Evolutionary conservation across 352 stramenopile genomes (phyloP), one percentile per base, ranked within the genome.

Genomic region (Pythium volutum): DNA sequence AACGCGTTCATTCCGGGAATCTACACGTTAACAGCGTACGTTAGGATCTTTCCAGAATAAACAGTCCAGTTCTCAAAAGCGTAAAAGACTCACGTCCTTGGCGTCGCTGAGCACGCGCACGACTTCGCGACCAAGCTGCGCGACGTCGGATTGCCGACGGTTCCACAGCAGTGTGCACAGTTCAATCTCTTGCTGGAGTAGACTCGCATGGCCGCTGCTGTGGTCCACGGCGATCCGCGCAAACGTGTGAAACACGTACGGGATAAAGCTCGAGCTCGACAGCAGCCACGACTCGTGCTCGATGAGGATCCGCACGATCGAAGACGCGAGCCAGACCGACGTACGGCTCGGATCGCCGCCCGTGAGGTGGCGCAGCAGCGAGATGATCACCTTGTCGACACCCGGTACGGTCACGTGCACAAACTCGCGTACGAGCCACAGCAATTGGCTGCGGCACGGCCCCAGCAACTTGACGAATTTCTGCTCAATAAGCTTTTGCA

Each of bases 161-260:
- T 77, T 89, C 81, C 82, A 93, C 27, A 93, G 56, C 3, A 77
- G 77, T 7, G 77, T 85, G 57, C 81, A 91, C n/a, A 93, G 48
- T 0, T 93, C 80, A 34, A 89, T 85, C 47, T 93, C 84, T 39
- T 93, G 81, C 48, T 91, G 89, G 27, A 91, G 65, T 52, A 93
- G 61, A 31, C 55, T 75, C 6, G 79, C 69, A n/a, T 91, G 76
- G 4, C 72, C 73, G 2, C 67, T 79, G 2, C 67, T 79, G 58
- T 92, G 81, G 57, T 93, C 82, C 15, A 89, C 71, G 11, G 75
- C 81, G 53, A 91, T 87, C 10, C 84, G 71, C 3, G 70, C 81
- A 60, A 91, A 91, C 1, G 84, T 88, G 52, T 93, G 81, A 41
- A 93, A 93, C 8, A 91, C 84, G 47, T 88, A 93, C 14, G 84